A percentile compares a stretch with the other conserved stretches of the same genome.
These are phyloP conservation scores for Xylaria acuta DNA, from an alignment of 495 filamentous ascomycete genomes.

Conservation along the genomic window DNA sequence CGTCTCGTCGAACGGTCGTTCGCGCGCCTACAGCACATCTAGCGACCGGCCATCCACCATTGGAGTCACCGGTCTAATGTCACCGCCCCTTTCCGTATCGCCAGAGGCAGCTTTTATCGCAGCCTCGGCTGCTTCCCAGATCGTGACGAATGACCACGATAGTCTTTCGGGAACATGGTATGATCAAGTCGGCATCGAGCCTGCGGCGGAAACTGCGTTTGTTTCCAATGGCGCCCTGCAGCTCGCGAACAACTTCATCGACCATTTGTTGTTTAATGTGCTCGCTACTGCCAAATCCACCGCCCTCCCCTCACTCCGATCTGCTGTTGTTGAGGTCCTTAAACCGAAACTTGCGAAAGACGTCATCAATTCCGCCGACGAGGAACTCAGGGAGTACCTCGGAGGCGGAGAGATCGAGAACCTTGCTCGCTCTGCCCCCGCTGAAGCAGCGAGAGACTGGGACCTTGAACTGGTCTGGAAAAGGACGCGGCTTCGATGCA, in stretches of 20 bases:
- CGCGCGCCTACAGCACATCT: slow-evolving; percentile 59
- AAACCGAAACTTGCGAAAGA: slow-evolving; percentile 88
- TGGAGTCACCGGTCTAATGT: slow-evolving; percentile 56
- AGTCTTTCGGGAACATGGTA: slow-evolving; percentile 69
- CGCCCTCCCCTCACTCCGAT: slow-evolving; percentile 75
- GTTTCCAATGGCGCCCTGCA: slow-evolving; percentile 78
- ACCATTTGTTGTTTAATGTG: slow-evolving; percentile 90
- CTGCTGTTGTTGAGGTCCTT: slow-evolving; percentile 84
- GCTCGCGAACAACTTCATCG: slow-evolving; percentile 90
- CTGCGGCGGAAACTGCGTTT: slow-evolving; percentile 68
- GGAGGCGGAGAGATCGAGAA: slow-evolving; percentile 79
- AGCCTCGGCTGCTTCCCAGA: slow-evolving; percentile 85
- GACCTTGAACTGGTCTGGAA: slow-evolving; percentile 91
- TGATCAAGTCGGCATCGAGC: slow-evolving; percentile 67
- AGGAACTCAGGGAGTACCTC: slow-evolving; percentile 88
- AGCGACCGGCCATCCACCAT: slow-evolving; percentile 61
- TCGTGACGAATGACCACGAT: slow-evolving; percentile 87
- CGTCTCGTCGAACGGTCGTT: slow-evolving; percentile 43
- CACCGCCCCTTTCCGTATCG: slow-evolving; percentile 68
- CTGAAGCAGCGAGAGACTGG: slow-evolving; percentile 67
- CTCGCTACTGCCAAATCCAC: slow-evolving; percentile 82
- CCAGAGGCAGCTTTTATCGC: slow-evolving; percentile 91
- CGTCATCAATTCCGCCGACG: slow-evolving; percentile 85
- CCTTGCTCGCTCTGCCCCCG: slow-evolving; percentile 57
- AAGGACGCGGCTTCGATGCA: slow-evolving; percentile 86